phyloP scores from a whole-genome alignment of 169 alveolate genomes.

The Eimeria maxima region DNA sequence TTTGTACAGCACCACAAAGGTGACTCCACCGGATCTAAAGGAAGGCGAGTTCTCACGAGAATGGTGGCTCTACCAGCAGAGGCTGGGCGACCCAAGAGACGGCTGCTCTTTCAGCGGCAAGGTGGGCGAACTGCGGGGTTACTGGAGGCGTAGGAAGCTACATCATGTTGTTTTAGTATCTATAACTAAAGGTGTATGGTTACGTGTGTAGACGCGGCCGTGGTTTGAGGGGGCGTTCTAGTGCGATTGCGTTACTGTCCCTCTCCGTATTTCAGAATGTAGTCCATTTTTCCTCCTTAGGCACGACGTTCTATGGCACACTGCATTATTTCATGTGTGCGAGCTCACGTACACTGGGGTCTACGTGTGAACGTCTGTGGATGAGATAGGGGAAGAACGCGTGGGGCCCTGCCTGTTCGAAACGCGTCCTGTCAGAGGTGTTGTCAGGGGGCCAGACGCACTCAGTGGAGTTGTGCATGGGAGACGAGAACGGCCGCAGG shows the following conservation, averaged over 20 bases:
- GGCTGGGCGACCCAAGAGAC: constrained; percentile 52
- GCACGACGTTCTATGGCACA: not conserved
- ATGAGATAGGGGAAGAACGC: constrained; percentile 59
- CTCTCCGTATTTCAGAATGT: not conserved
- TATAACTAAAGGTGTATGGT: not conserved
- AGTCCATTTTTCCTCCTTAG: not conserved
- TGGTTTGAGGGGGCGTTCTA: not conserved
- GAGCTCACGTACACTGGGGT: not conserved
- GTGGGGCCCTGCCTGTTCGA: constrained; percentile 79
- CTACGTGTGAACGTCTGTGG: not conserved
- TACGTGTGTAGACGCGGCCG: not conserved
- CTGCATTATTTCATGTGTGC: not conserved
- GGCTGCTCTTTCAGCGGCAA: constrained; percentile 71
- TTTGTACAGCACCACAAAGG: constrained; percentile 26
- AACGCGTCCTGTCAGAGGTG: constrained; percentile 65
- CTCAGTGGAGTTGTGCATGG: constrained; percentile 57
- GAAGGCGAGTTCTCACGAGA: constrained; percentile 68
- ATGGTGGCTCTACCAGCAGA: constrained; percentile 74
- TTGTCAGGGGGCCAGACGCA: constrained; percentile 60
- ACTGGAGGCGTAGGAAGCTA: not conserved
- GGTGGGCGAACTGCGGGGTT: constrained; percentile 4
- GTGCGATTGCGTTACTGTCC: not conserved
- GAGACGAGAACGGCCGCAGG: constrained; percentile 59
- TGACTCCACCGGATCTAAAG: not conserved
- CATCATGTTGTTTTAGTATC: not conserved